Percentiles rank a stretch among this genome's conserved stretches.
These are phyloP conservation scores for Dioszegia crocea DNA, from an alignment of 768 basidiomycete genomes.

Conservation along the genomic window DNA sequence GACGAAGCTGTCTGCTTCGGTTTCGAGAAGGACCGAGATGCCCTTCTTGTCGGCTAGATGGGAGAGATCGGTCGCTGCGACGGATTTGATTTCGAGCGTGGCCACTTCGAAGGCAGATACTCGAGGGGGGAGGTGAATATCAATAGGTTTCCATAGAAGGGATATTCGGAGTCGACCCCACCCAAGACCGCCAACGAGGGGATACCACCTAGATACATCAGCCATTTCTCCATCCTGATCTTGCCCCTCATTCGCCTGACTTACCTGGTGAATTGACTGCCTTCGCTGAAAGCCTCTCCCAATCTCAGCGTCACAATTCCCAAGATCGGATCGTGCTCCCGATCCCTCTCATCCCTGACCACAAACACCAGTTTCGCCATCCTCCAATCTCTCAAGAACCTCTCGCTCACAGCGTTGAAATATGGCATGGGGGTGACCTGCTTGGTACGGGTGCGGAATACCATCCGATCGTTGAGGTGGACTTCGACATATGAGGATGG, in stretches of 20 bases:
- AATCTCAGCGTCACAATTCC: conserved; percentile 42
- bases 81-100: conserved; percentile 35
- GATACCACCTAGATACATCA: conserved; percentile 34
- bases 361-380: conserved; percentile 44
- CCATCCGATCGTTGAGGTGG: conserved; percentile 47
- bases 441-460: conserved; percentile 49
- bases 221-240: not conserved
- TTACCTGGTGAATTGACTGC: conserved; percentile 37
- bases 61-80: conserved; percentile 19
- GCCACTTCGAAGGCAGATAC: conserved; percentile 46
- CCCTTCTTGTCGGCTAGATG: conserved; percentile 17
- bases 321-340: conserved; percentile 49
- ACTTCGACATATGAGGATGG: conserved; percentile 48
- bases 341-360: conserved; percentile 47
- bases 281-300: conserved; percentile 31
- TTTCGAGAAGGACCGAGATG: conserved; percentile 35
- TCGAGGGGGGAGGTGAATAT: conserved; percentile 39
- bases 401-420: conserved; percentile 47
- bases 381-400: conserved; percentile 49
- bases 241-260: not conserved
- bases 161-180: conserved; percentile 47
- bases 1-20: conserved; percentile 35
- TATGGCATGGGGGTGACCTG: conserved; percentile 47
- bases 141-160: conserved; percentile 48
- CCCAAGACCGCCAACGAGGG: conserved; percentile 46